These are phyloP conservation scores for Colletotrichum gigasporum DNA, from an alignment of 2,329 filamentous ascomycete genomes.

Conservation along the genomic window DNA sequence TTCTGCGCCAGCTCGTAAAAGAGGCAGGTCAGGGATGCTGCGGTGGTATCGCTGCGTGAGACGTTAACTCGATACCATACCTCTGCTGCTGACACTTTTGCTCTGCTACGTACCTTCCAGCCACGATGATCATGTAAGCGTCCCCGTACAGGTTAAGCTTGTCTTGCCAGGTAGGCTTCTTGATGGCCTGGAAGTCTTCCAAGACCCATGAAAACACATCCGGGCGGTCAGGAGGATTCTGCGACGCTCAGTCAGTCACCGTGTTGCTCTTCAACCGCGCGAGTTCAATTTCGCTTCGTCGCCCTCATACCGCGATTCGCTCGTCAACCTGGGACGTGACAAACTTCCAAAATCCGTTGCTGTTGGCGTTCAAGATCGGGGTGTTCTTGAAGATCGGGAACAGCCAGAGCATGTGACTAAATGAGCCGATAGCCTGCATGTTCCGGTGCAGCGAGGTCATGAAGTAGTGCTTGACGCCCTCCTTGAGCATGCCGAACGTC, in stretches of 20 bases:
- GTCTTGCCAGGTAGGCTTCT: conserved; percentile 35
- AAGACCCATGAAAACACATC: conserved; percentile 45
- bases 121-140: conserved; percentile 41
- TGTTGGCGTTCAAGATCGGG: conserved; percentile 34
- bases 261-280: background rate
- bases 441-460: conserved; percentile 37
- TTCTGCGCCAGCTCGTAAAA: conserved; percentile 31
- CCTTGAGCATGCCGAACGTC: conserved; percentile 45
- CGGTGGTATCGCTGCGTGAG: conserved; percentile 29
- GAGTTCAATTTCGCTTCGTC: background rate
- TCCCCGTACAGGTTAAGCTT: conserved; percentile 39
- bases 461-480: conserved; percentile 38
- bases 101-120: conserved; percentile 39
- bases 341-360: conserved; percentile 33
- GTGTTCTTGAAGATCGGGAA: conserved; percentile 35
- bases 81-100: no score
- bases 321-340: conserved; percentile 29
- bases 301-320: conserved; percentile 26
- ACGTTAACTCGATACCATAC: background rate
- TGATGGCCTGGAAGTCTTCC: conserved; percentile 35
- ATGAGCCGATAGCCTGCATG: conserved; percentile 35
- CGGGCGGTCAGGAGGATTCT: conserved; percentile 34
- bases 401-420: conserved; percentile 37
- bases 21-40: conserved; percentile 30
- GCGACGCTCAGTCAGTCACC: background rate